Conservation (phyloP, 352 stramenopile genomes). For the Peronospora destructor region DNA sequence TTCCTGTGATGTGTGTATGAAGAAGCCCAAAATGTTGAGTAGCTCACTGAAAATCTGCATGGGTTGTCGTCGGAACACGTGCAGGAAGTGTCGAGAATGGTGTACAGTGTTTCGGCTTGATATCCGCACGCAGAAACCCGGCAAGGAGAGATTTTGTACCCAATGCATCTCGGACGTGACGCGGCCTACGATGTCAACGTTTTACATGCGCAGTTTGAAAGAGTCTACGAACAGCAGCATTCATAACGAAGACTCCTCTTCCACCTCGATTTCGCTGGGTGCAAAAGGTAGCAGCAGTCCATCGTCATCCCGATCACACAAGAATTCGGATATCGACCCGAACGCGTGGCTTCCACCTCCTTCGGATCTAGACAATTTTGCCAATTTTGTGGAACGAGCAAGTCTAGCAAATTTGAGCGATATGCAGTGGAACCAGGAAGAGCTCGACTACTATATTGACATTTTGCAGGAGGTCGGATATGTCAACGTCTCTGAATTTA, state of each 20-base stretch:
- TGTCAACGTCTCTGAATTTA: constrained; percentile 9
- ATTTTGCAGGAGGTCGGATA: constrained; percentile 26
- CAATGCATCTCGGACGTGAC: constrained; percentile 45
- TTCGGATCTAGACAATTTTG: constrained; percentile 23
- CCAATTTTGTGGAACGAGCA: constrained; percentile 24
- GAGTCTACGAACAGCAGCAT: constrained; percentile 16
- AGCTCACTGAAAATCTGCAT: constrained; percentile 36
- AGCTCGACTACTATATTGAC: constrained; percentile 28
- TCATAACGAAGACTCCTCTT: constrained; percentile 8
- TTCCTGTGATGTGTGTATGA: constrained; percentile 51
- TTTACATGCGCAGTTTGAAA: constrained; percentile 27
- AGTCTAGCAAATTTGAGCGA: constrained; percentile 14
- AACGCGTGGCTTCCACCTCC: constrained; percentile 18
- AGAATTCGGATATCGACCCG: constrained; percentile 19
- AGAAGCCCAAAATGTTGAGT: constrained; percentile 31
- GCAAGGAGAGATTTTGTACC: constrained; percentile 45
- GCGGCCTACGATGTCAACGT: constrained; percentile 19
- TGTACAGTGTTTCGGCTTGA: constrained; percentile 47
- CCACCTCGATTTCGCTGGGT: constrained; percentile 19
- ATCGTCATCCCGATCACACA: constrained; percentile 14
- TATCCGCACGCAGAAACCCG: constrained; percentile 34
- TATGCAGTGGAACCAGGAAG: constrained; percentile 37
- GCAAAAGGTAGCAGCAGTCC: constrained; percentile 15
- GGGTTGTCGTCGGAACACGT: constrained; percentile 53
- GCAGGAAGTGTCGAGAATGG: constrained; percentile 38